A percentile compares a stretch with the other conserved stretches of the same genome.
phyloP scores from a whole-genome alignment of 2,329 filamentous ascomycete genomes.

The Talaromyces atroroseus region DNA sequence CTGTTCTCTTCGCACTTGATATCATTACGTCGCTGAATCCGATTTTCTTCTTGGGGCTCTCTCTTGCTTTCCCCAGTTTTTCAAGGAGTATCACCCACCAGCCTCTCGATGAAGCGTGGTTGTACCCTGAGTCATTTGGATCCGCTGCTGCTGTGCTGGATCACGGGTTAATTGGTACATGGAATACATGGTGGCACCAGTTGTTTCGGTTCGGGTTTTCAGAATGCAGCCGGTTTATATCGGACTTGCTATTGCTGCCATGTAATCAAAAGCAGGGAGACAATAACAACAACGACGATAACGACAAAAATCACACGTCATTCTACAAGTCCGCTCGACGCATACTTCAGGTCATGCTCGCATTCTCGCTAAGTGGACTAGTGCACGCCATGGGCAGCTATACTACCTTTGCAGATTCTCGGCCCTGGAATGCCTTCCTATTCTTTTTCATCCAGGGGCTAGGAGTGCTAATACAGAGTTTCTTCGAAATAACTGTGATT shows the following conservation, averaged over 20 bases:
- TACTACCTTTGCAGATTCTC: conserved; percentile 58
- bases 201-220: conserved; percentile 63
- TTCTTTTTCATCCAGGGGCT: conserved; percentile 70
- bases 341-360: conserved; percentile 22
- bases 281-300: not conserved
- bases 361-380: conserved; percentile 31
- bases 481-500: conserved; percentile 19
- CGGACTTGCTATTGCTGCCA: conserved; percentile 3
- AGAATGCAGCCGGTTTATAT: conserved; percentile 35
- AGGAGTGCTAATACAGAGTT: conserved; percentile 59
- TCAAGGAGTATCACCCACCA: conserved; percentile 57
- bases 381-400: conserved; percentile 68
- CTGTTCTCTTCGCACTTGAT: conserved; percentile 56
- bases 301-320: conserved; percentile 4
- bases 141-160: conserved; percentile 44
- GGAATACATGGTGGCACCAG: conserved; percentile 89
- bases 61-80: conserved; percentile 44
- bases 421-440: conserved; percentile 47
- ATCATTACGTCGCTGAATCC: conserved; percentile 58
- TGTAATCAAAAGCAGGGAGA: not conserved
- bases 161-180: conserved; percentile 71
- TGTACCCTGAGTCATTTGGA: conserved; percentile 57
- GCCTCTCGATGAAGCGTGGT: conserved; percentile 54
- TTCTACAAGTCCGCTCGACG: conserved; percentile 17
- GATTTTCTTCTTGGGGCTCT: conserved; percentile 52